phyloP scores from a whole-genome alignment of 2,329 filamentous ascomycete species.

The Apiospora sp. region DNA sequence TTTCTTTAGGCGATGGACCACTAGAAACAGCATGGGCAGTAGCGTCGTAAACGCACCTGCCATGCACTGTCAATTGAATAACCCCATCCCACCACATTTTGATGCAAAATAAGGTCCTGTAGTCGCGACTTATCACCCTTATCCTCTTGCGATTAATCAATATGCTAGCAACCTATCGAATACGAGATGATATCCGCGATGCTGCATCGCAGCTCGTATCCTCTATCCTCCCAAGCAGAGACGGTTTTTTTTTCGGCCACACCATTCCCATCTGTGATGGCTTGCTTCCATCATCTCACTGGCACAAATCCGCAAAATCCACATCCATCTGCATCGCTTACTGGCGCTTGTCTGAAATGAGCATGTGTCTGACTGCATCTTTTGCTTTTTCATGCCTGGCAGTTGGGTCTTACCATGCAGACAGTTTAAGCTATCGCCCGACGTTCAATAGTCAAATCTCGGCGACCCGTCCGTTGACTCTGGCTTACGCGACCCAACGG shows the following conservation, averaged over 20 bases:
- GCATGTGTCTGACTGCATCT: neutral
- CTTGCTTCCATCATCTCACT: conserved; percentile 13
- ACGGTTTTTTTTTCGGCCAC: neutral
- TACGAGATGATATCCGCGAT: neutral
- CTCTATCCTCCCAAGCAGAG: neutral
- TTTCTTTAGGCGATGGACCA: neutral
- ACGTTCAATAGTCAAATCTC: conserved; percentile 5
- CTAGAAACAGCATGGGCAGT: neutral
- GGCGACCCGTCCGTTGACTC: neutral
- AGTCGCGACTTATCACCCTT: conserved; percentile 8
- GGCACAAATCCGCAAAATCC: neutral
- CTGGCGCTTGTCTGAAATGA: neutral
- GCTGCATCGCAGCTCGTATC: conserved; percentile 12
- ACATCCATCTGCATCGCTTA: neutral
- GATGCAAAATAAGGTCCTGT: neutral
- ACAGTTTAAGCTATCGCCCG: conserved; percentile 12
- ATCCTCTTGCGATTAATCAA: neutral
- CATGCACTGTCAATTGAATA: neutral
- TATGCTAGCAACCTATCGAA: neutral
- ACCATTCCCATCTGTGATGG: neutral
- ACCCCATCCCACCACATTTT: neutral
- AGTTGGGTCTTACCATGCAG: neutral
- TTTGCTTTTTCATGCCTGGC: neutral
- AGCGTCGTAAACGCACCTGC: neutral
- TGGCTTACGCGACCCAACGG: neutral